Evolutionary conservation across 1,139 yeast species (phyloP), one percentile per base, ranked within the genome.

Genomic region (Taphrina deformans): DNA sequence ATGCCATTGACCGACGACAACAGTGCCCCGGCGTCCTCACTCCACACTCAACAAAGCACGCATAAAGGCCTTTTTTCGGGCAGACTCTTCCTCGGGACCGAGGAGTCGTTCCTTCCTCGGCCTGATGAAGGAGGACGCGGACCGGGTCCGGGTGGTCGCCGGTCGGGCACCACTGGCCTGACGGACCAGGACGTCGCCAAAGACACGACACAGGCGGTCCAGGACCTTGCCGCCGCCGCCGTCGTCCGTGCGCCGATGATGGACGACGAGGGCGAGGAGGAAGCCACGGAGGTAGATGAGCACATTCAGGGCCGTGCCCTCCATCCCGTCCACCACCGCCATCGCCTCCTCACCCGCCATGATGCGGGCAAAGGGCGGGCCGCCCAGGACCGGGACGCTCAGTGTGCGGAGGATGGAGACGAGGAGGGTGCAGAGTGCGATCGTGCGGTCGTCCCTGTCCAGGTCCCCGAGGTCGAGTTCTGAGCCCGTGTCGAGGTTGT

Each of bases 261-360:
- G 29, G 23, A 35, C 21, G 33, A 61, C 18, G n/a, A n/a, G n/a
- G 2, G 59, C 41, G 16, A 45, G 12, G n/a, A 63, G 27, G 31
- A 65, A 65, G 10, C 51, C 61, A 2, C 35, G 38, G 24, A 65
- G 33, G 60, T 62, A 65, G 24, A 65, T 51, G 26, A 65, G 45
- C n/a, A 65, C 55, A 23, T 65, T 65, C 16, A 58, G 44, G 16
- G 51, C 45, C 23, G 52, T 23, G 26, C 56, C 26, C 16, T 50
- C 61, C 35, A 62, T 16, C 10, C 41, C 44, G 31, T 65, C 67
- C 18, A 65, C 56, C 23, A 65, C 38, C 31, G 35, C 21, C 21
- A 51, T 27, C 21, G 65, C 53, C 23, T 45, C 21, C 29, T 38
- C 50, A 21, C 41, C 52, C 14, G 44, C 46, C 62, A 65, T 29